Conservation (phyloP, 2,329 filamentous ascomycete genomes). For the Blastomyces silverae region DNA sequence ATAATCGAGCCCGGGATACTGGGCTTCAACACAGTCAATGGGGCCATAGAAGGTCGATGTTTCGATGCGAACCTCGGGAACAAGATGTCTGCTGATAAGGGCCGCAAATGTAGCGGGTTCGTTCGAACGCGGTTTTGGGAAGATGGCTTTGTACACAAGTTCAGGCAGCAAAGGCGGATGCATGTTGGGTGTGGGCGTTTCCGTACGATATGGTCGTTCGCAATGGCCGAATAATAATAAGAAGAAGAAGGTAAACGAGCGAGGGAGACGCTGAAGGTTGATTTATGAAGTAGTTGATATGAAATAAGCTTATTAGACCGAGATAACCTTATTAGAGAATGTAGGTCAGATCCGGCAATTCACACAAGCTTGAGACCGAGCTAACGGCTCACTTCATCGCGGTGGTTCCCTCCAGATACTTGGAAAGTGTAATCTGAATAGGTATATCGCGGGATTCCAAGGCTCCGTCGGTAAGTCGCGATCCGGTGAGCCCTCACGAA, state of each 20-base stretch:
- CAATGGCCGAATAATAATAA: not conserved
- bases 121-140: constrained; percentile 49
- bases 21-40: constrained; percentile 58
- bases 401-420: not conserved
- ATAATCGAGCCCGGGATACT: constrained; percentile 61
- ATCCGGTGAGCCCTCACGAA: not conserved
- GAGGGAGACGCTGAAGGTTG: not conserved
- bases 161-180: constrained; percentile 54
- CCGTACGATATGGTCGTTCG: not conserved
- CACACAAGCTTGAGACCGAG: constrained; percentile 3
- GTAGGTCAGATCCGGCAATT: constrained; percentile 1
- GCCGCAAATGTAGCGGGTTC: constrained; percentile 55
- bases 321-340: not conserved
- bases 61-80: constrained; percentile 59
- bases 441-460: not conserved
- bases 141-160: constrained; percentile 53
- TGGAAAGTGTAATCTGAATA: not conserved
- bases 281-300: not conserved
- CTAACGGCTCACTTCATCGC: constrained; percentile 5
- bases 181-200: constrained; percentile 40
- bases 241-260: not conserved
- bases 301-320: not conserved
- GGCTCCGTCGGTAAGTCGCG: too few relatives aligned
- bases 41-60: constrained; percentile 59
- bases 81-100: constrained; percentile 55